phyloP scores from a whole-genome alignment of 345 rosid genomes.

The Diplotaxis tenuifolia region DNA sequence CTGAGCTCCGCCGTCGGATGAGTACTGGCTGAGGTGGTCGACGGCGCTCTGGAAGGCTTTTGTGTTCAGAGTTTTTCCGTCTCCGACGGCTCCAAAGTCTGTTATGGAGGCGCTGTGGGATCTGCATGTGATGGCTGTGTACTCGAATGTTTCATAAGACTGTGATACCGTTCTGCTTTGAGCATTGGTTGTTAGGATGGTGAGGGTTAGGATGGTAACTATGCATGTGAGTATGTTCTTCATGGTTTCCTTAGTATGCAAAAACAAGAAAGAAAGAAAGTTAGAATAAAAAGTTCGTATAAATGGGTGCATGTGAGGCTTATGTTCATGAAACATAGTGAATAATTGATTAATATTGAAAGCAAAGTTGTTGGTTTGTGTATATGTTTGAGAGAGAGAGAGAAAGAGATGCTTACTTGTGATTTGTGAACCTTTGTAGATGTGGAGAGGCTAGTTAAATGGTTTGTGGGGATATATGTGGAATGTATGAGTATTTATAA shows the following conservation, averaged over 20 bases:
- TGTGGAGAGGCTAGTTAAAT: conserved; percentile 18
- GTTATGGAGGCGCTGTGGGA: conserved; percentile 74
- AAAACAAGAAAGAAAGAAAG: neutral
- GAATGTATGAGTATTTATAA: conserved; percentile 30
- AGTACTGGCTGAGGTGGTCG: conserved; percentile 50
- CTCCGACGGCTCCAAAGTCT: conserved; percentile 88
- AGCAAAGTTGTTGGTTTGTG: conserved; percentile 6
- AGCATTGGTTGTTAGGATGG: neutral
- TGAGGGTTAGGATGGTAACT: conserved; percentile 20
- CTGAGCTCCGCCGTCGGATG: conserved; percentile 64
- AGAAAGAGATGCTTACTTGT: conserved; percentile 17
- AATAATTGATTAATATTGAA: neutral
- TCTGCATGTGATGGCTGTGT: conserved; percentile 74
- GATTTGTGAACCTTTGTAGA: conserved; percentile 14
- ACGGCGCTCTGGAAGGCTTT: conserved; percentile 76
- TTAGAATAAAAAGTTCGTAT: neutral
- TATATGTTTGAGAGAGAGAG: neutral
- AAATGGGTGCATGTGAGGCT: neutral
- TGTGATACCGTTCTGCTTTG: conserved; percentile 9
- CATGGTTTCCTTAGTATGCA: conserved; percentile 20
- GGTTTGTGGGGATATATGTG: conserved; percentile 19
- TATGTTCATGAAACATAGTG: neutral
- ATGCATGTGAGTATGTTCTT: conserved; percentile 22
- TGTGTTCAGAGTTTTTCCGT: conserved; percentile 74
- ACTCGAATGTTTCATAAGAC: conserved; percentile 48